Evolutionary conservation across 176 grass and related monocot species (phyloP).

Genomic region (Tuctoria greenei): DNA sequence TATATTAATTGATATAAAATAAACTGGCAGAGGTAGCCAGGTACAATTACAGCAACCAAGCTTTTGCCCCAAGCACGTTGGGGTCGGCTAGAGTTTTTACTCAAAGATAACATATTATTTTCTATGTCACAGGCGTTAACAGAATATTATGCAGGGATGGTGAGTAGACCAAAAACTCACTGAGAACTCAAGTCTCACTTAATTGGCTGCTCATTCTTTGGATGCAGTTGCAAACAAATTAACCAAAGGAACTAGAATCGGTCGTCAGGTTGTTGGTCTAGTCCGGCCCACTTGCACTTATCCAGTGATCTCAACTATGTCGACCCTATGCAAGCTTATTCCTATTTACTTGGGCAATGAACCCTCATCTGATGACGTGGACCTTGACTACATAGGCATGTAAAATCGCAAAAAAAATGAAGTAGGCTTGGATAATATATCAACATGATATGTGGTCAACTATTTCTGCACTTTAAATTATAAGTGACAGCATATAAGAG

Average conservation of each 20-base stretch:
- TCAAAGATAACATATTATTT: not conserved
- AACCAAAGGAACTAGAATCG: not conserved
- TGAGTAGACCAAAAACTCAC: not conserved
- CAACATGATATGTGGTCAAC: constrained; percentile 22
- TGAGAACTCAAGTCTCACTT: not conserved
- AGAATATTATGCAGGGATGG: not conserved
- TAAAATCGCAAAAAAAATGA: not conserved
- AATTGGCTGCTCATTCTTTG: not conserved
- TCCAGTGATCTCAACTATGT: not conserved
- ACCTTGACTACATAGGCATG: constrained; percentile 20
- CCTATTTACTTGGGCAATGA: constrained; percentile 2
- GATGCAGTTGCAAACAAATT: not conserved
- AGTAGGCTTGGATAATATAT: constrained; percentile 9
- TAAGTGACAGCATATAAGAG: not conserved
- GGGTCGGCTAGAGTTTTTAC: too few relatives aligned
- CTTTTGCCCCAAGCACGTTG: too few relatives aligned
- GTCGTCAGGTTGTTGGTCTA: not conserved
- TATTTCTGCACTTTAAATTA: constrained; percentile 26
- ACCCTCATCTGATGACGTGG: not conserved
- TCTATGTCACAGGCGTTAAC: not conserved
- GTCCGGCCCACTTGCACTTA: not conserved
- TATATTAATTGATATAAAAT: too few relatives aligned
- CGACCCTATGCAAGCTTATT: not conserved
- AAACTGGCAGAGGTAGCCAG: too few relatives aligned
- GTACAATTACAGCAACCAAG: too few relatives aligned